Evolutionary conservation across 768 basidiomycete species (phyloP), one percentile per base, ranked within the genome.

Genomic region (Zangia roseola): DNA sequence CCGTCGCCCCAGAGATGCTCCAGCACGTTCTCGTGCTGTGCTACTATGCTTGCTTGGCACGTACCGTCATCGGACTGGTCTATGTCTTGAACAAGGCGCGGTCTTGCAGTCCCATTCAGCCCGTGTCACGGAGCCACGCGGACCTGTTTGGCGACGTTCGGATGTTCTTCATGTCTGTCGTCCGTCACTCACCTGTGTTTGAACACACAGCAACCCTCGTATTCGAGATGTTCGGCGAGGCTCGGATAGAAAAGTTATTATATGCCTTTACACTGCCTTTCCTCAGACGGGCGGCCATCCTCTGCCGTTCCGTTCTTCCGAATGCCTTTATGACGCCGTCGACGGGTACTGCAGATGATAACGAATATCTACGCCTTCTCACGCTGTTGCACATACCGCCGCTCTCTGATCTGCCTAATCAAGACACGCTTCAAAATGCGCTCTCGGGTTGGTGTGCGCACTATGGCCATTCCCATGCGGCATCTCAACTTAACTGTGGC

Each of bases 211-310:
- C 90, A 4, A 88, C 84, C 21, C 70, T 88, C 39, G 85, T 84
- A 1, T 85, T 94, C 45, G 83, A 86, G 36, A 80, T 84, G 4
- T 86, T 92, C 54, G 88, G 92, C 43, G 90, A 92, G 60, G 84
- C 84, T 5, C 77, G 86, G 31, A 86, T 97, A 40, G 87, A 94
- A 60, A 91, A 88, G 65, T 69, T 94, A 38, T 71, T 97, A 28
- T 94, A 94, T 61, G 76, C 83, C 0, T 91, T 94, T 67, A 92
- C 91, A 0, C 75, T 97, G 0, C 94, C 94, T 4, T 97, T 97
- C 75, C 80, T 98, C 10, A 86, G 95, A 16, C 80, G 88, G 0
- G 89, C 87, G 0, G 84, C 91, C 10, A 89, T 97, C 41, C 76
- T 98, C 7, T 89, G 86, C 52, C 84, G 88, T 8, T 80, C 91